Base-by-base conservation (phyloP, 2,329 filamentous ascomycete genomes). In the Neopestalotiopsis sp. region DNA sequence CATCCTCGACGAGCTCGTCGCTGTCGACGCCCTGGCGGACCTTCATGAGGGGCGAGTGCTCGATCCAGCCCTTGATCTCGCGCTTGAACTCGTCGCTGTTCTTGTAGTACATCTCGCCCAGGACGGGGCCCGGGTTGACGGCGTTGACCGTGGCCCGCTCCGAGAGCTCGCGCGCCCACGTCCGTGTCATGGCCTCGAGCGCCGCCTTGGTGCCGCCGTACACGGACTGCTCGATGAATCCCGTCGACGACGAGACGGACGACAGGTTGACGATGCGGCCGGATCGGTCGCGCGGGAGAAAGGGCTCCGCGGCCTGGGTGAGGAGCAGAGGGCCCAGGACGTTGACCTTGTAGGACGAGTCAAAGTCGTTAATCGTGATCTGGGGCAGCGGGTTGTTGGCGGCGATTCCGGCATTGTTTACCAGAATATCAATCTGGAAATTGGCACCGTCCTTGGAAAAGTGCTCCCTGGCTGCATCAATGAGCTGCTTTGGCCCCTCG, bases 321-420 rank as follows among this genome's bases (percentile, higher is more conserved):
- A 97, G 85, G 1, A 97, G 86, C 28, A 97, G 81, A 1, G 94
- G 94, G 0, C 92, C 94, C 10, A 94, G 87, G 28, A 97, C 94
- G 76, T 97, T 97, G 81, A 96, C 87, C 68, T 88, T 87, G 83
- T 94, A 97, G 68, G 92, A 90, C 73, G 86, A 83, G 58, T 90
- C 86, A 81, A 95, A 97, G 75, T 94, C 88, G 13, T 85, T 85
- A 5, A 85, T 77, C 4, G 86, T 87, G 71, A 94, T 88, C 34
- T 92, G 87, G 65, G 88, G 86, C 30, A 92, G 81, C 32, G 83
- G 78, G 73, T 91, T 88, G 81, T 96, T 95, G 53, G 88, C 82
- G 40, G 88, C 84, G 6, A 90, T 83, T 67, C 93, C 94, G 38
- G 94, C 94, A 79, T 97, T 97, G 87, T 97, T 97, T 84, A 97